Base-by-base conservation (phyloP, 2,329 filamentous ascomycete genomes). In the Fusarium sp. region DNA sequence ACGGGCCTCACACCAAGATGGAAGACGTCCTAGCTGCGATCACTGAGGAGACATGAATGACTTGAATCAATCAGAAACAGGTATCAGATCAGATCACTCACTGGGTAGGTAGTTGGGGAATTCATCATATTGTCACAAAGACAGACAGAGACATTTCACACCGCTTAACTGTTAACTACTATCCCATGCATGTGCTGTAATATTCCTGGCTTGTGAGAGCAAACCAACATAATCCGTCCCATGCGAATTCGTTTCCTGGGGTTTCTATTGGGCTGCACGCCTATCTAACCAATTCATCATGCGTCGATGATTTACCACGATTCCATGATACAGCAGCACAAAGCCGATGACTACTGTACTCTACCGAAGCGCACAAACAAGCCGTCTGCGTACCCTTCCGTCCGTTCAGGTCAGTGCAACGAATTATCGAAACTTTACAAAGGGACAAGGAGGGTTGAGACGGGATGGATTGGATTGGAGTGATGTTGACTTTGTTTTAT, bases 381-480 rank as follows among this genome's bases (percentile, higher is more conserved):
- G 51, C 43, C 46, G 45, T 49, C 54, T 61, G 54, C 36, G 55
- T 54, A 50, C 43, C 60, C 55, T 66, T 66, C 65, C 39, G 50
- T 50, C 56, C 55, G 66, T 60, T 51, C 47, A 66, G 66, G 65
- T 51, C 55, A 66, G 66, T 69, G 65, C 56, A 62, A 50, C 50
- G 42, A 39, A 33, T 66, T 62, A 59, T 64, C 41, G 55, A 66
- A 62, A 58, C 37, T 51, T 58, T 58, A 41, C 50, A 40, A 33
- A 47, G 43, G 55, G 31, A 42, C 31, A 50, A 41, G 42, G 51
- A 53, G 47, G 42, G 46, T 48, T 56, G 50, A 50, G 55, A 61
- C 29, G 47, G 58, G 58, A 60, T 41, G 35, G 55, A 50, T 63
- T 53, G 63, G 48, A 59, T 36, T 64, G 33, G 47, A 41, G 14